phyloP scores from a whole-genome alignment of 176 grass and related monocot genomes.

The Rhynchospora breviuscula region DNA sequence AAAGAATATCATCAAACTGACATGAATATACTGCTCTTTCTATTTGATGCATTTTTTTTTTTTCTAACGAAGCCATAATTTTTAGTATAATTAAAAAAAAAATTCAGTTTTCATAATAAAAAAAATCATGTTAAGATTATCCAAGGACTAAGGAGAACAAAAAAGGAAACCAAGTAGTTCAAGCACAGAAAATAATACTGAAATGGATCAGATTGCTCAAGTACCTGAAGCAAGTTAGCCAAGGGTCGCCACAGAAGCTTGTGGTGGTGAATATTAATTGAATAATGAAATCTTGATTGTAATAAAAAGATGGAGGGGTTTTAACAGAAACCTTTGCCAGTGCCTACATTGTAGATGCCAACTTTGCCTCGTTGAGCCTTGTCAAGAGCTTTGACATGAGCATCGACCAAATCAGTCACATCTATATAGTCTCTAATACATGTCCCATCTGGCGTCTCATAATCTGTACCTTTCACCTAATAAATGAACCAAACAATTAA shows the following conservation, averaged over 20 bases:
- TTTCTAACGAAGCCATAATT: neutral
- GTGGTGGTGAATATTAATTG: neutral
- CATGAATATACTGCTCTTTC: neutral
- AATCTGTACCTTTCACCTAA: slow-evolving; percentile 90
- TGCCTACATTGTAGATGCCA: slow-evolving; percentile 93
- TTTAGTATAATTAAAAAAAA: neutral
- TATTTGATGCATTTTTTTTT: neutral
- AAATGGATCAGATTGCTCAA: neutral
- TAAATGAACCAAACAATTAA: neutral
- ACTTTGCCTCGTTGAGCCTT: slow-evolving; percentile 66
- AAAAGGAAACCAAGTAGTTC: neutral
- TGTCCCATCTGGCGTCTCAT: slow-evolving; percentile 73
- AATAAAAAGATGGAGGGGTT: neutral
- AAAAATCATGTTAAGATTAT: slow-evolving; percentile 5
- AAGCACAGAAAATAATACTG: neutral
- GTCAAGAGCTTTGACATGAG: slow-evolving; percentile 88
- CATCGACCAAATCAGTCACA: slow-evolving; percentile 84
- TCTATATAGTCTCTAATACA: slow-evolving; percentile 92
- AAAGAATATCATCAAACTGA: neutral
- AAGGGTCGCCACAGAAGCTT: neutral
- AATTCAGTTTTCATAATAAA: neutral
- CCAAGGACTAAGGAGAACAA: neutral
- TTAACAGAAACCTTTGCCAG: slow-evolving; percentile 69
- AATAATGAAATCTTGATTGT: neutral
- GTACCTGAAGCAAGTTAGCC: neutral